phyloP scores from a whole-genome alignment of 352 stramenopile species.

The Pythium periplocum region DNA sequence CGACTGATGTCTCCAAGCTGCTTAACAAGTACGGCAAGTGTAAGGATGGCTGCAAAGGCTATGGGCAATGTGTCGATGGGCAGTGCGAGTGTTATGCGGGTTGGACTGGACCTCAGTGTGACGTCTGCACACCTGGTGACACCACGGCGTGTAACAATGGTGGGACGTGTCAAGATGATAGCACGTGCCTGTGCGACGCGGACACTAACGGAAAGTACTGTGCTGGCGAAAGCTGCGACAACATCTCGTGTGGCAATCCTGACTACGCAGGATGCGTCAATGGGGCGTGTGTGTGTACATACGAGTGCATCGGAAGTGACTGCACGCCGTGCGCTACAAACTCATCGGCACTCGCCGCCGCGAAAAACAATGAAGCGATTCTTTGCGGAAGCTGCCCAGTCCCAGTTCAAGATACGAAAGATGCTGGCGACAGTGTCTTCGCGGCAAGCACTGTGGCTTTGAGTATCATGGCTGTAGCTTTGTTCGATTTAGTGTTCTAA shows the following conservation, averaged over 20 bases:
- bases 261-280: constrained; percentile 49
- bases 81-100: constrained; percentile 51
- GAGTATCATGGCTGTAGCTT: too few relatives aligned
- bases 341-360: constrained; percentile 22
- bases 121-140: constrained; percentile 51
- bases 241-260: constrained; percentile 37
- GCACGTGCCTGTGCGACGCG: constrained; percentile 49
- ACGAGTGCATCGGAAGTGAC: constrained; percentile 38
- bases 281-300: constrained; percentile 48
- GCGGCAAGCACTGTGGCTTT: too few relatives aligned
- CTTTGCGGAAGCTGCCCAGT: constrained; percentile 17
- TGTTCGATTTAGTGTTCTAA: too few relatives aligned
- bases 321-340: constrained; percentile 45
- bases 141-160: constrained; percentile 40
- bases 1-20: constrained; percentile 30
- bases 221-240: constrained; percentile 40
- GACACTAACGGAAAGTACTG: constrained; percentile 48
- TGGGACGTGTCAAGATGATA: constrained; percentile 50
- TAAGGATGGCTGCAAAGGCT: constrained; percentile 30
- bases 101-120: constrained; percentile 62
- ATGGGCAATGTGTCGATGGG: constrained; percentile 40
- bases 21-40: constrained; percentile 39
- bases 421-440: too few relatives aligned
- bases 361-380: constrained; percentile 27
- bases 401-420: too few relatives aligned